Evolutionary conservation across 129 eudicot genomes (phyloP), one percentile per base, ranked within the genome.

Genomic region (Kitagawia praeruptora): DNA sequence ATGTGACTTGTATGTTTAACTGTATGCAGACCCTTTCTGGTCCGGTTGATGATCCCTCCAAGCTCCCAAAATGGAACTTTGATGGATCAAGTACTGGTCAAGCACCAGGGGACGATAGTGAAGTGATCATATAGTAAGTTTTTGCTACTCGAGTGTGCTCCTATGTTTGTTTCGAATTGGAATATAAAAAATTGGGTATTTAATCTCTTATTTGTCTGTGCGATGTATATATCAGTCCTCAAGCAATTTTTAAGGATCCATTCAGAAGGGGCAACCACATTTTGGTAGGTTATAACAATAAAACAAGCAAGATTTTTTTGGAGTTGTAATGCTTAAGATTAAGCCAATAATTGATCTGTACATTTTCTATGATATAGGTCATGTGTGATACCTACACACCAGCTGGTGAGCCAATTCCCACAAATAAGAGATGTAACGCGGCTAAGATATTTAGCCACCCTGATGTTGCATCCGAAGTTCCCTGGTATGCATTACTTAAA

Each of bases 361-460:
- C 72, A 27, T 8, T 28, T 48, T 13, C 70, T 69, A 44, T 27
- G 61, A 27, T 31, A 15, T 85, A 93, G 98, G 98, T 93, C 80
- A 93, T 93, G 86, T 93, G 98, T 80, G 98, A 93, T 80, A 82
- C 96, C 8, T 93, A 93, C 88, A 93, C 98, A 2, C 98, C 98
- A 38, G 96, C 95, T 18, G 98, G 98, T 74, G 97, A 89, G 76
- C 96, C 98, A 7, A 91, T 93, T 53, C 98, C 98, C 0, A 93
- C 98, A 5, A 93, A 93, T 88, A 91, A 93, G 86, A 83, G 98
- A 72, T 80, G 82, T 80, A 78, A 75, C 31, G 98, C 98, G 0
- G 93, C 97, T 48, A 83, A 93, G 85, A 82, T 93, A 63, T 93
- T 93, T 80, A 87, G 89, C 82, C 81, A 84, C 71, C 96, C 96